Percentiles rank a stretch among this genome's conserved stretches.
These are phyloP conservation scores for Aschersonia sp. DNA, from an alignment of 2,329 filamentous ascomycete genomes.

Conservation along the genomic window DNA sequence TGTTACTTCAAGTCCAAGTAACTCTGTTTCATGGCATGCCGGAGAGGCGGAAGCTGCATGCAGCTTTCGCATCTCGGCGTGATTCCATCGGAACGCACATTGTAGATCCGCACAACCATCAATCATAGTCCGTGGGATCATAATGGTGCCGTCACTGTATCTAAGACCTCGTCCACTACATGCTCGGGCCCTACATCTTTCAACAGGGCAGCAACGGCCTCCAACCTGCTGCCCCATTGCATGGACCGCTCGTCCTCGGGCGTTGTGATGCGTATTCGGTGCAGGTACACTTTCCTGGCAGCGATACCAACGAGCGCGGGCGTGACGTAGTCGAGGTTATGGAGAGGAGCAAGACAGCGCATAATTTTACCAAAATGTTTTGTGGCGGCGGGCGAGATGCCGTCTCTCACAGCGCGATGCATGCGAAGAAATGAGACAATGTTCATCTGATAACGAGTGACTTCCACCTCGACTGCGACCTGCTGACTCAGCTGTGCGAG, in stretches of 20 bases:
- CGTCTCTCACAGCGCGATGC: slow-evolving; percentile 69
- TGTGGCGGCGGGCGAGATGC: slow-evolving; percentile 65
- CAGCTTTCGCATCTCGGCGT: too few species aligned
- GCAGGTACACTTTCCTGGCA: slow-evolving; percentile 72
- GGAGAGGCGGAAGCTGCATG: too few species aligned
- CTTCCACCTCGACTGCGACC: slow-evolving; percentile 57
- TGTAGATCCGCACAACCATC: too few species aligned
- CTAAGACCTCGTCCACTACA: slow-evolving; percentile 50
- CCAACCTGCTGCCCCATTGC: slow-evolving; percentile 77
- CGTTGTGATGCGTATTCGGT: slow-evolving; percentile 58
- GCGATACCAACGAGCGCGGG: slow-evolving; percentile 75
- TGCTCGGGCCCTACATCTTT: slow-evolving; percentile 46
- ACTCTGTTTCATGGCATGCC: too few species aligned
- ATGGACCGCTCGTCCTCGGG: slow-evolving; percentile 69
- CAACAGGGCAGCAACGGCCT: slow-evolving; percentile 52
- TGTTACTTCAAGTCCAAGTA: too few species aligned
- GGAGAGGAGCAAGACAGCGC: slow-evolving; percentile 64
- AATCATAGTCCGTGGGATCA: slow-evolving; percentile 9
- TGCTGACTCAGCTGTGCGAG: slow-evolving; percentile 43
- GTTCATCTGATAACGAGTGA: slow-evolving; percentile 75
- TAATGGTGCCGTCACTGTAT: slow-evolving; percentile 31
- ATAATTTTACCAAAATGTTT: slow-evolving; percentile 58
- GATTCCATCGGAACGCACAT: too few species aligned
- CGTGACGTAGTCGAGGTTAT: slow-evolving; percentile 66
- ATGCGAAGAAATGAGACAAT: slow-evolving; percentile 75